These are phyloP conservation scores for Ambrosiella cleistominuta DNA, from an alignment of 2,329 filamentous ascomycete species.

Conservation along the genomic window DNA sequence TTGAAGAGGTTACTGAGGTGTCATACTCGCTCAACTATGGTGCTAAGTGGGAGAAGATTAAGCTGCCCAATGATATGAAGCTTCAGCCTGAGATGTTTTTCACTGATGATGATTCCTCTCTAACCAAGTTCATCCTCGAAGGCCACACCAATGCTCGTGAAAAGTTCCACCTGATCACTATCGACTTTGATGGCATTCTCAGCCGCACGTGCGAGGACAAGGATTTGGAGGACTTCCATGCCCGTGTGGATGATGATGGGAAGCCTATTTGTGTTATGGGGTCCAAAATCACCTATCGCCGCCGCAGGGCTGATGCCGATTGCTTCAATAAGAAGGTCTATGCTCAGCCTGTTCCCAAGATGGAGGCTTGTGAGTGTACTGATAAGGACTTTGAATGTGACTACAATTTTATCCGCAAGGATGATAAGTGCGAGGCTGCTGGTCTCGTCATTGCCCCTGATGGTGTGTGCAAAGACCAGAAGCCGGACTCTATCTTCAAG, in stretches of 20 bases:
- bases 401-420: slow-evolving; percentile 67
- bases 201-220: slow-evolving; percentile 59
- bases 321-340: slow-evolving; percentile 83
- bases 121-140: slow-evolving; percentile 71
- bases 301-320: slow-evolving; percentile 71
- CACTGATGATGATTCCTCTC: slow-evolving; percentile 83
- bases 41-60: slow-evolving; percentile 57
- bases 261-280: slow-evolving; percentile 88
- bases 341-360: slow-evolving; percentile 53
- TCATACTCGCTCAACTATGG: slow-evolving; percentile 81
- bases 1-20: slow-evolving; percentile 39
- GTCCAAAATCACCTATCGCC: slow-evolving; percentile 70
- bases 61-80: slow-evolving; percentile 48
- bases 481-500: slow-evolving; percentile 54
- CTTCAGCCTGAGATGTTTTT: slow-evolving; percentile 59
- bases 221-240: slow-evolving; percentile 80
- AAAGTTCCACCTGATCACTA: slow-evolving; percentile 47
- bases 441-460: slow-evolving; percentile 48
- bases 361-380: slow-evolving; percentile 63
- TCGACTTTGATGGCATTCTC: slow-evolving; percentile 72
- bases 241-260: slow-evolving; percentile 61
- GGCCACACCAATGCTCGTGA: slow-evolving; percentile 37
- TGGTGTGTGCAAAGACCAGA: slow-evolving; percentile 49
- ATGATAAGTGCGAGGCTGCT: slow-evolving; percentile 48
- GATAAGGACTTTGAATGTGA: slow-evolving; percentile 88